phyloP scores from a whole-genome alignment of 345 rosid genomes.

The Boechera divaricarpa region DNA sequence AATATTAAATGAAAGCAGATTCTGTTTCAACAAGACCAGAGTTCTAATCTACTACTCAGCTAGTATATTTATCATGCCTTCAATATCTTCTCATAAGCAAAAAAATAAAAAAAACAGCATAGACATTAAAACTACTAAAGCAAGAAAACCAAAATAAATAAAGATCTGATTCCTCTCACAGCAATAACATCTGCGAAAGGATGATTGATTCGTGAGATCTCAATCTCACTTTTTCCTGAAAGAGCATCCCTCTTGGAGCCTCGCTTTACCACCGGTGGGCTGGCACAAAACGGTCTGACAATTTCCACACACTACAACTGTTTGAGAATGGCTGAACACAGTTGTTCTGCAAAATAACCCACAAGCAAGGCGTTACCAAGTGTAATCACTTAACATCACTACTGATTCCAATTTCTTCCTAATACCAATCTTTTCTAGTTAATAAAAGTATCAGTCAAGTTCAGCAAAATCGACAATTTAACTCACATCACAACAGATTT shows the following conservation, averaged over 20 bases:
- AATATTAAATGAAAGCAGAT: background rate
- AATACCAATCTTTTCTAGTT: background rate
- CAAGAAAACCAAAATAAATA: conserved; percentile 16
- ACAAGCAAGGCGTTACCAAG: background rate
- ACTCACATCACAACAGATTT: too few species aligned
- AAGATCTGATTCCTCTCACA: background rate
- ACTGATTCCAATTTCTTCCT: background rate
- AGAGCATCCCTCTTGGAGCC: conserved; percentile 59
- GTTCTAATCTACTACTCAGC: background rate
- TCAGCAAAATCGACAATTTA: background rate
- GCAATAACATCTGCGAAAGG: background rate
- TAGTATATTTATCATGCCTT: conserved; percentile 6
- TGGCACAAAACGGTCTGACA: conserved; percentile 61
- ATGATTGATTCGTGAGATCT: background rate
- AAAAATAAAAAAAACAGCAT: background rate
- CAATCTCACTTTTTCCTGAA: conserved; percentile 54
- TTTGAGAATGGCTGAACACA: conserved; percentile 63
- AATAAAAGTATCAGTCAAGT: background rate
- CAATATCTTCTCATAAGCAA: conserved; percentile 1
- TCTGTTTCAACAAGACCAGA: background rate
- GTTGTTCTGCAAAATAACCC: conserved; percentile 48
- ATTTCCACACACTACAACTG: conserved; percentile 61
- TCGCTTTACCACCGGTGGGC: conserved; percentile 61
- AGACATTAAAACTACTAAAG: conserved; percentile 1
- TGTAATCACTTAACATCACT: background rate